These are phyloP conservation scores for Musa acuminata DNA, from an alignment of 176 grass and related monocot species.

Conservation along the genomic window DNA sequence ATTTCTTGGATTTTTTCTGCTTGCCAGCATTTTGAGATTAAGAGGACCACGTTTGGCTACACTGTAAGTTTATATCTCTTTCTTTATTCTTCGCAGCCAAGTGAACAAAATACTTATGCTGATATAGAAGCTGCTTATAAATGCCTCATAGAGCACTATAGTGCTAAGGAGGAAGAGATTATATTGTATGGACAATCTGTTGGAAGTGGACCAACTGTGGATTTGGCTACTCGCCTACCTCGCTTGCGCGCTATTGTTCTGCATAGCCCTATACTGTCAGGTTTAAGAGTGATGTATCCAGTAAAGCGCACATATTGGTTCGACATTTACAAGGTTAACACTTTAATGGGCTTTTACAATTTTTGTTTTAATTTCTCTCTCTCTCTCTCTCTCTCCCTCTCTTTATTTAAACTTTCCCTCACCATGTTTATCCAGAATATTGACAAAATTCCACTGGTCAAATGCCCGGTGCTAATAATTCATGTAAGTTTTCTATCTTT, in stretches of 20 bases:
- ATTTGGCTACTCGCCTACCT: slow-evolving; percentile 67
- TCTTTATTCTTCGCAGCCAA: slow-evolving; percentile 37
- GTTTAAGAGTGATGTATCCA: slow-evolving; percentile 93
- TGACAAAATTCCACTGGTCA: slow-evolving; percentile 83
- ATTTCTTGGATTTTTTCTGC: neutral
- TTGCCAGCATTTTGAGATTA: neutral
- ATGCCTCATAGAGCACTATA: slow-evolving; percentile 66
- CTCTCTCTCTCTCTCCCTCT: slow-evolving; percentile 8
- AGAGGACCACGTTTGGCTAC: neutral
- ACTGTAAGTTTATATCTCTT: neutral
- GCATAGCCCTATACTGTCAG: slow-evolving; percentile 84
- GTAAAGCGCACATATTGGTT: slow-evolving; percentile 93
- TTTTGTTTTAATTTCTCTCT: neutral
- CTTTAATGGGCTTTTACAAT: slow-evolving; percentile 3
- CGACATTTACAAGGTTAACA: slow-evolving; percentile 90
- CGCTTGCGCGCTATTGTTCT: slow-evolving; percentile 65
- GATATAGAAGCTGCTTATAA: slow-evolving; percentile 89
- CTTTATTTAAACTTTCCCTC: slow-evolving; percentile 4
- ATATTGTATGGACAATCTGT: slow-evolving; percentile 91
- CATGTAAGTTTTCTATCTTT: slow-evolving; percentile 58
- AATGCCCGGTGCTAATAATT: slow-evolving; percentile 84
- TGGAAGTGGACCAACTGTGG: slow-evolving; percentile 83
- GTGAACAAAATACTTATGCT: slow-evolving; percentile 72
- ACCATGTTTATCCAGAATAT: slow-evolving; percentile 51
- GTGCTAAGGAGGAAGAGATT: slow-evolving; percentile 80